Evolutionary conservation across 257 asterid genomes (phyloP).

Genomic region (Avicennia marina): DNA sequence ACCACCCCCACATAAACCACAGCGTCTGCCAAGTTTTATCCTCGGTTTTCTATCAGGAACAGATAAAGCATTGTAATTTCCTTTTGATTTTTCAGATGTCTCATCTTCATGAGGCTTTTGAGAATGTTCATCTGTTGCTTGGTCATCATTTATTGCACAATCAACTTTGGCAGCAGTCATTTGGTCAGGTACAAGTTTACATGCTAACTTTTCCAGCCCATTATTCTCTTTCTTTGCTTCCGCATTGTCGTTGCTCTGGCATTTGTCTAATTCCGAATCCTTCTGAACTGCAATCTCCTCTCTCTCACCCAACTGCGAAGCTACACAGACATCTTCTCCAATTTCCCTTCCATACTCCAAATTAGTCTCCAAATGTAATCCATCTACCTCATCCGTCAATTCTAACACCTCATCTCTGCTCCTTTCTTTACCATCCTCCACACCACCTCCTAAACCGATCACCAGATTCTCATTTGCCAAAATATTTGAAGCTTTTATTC

Average conservation of each 20-base stretch:
- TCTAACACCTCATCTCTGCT: constrained; percentile 28
- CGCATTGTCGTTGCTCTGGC: constrained; percentile 27
- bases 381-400: constrained; percentile 37
- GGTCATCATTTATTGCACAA: constrained; percentile 14
- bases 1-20: constrained; percentile 98
- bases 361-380: constrained; percentile 19
- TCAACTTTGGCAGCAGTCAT: constrained; percentile 29
- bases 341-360: constrained; percentile 18
- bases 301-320: constrained; percentile 24
- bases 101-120: constrained; percentile 38
- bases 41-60: constrained; percentile 38
- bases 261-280: constrained; percentile 31
- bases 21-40: constrained; percentile 74
- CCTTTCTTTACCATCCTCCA: constrained; percentile 35
- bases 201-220: constrained; percentile 26
- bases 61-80: constrained; percentile 24
- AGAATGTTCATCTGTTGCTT: constrained; percentile 20
- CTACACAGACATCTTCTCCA: constrained; percentile 34
- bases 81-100: constrained; percentile 25
- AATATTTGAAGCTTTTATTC: constrained; percentile 48
- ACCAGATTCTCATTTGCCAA: constrained; percentile 35
- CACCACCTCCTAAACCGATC: constrained; percentile 31
- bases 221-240: constrained; percentile 32
- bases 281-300: constrained; percentile 30
- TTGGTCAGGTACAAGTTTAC: constrained; percentile 28